Base-by-base conservation (phyloP, 2,329 filamentous ascomycete genomes). In the Albifimbria verrucaria region DNA sequence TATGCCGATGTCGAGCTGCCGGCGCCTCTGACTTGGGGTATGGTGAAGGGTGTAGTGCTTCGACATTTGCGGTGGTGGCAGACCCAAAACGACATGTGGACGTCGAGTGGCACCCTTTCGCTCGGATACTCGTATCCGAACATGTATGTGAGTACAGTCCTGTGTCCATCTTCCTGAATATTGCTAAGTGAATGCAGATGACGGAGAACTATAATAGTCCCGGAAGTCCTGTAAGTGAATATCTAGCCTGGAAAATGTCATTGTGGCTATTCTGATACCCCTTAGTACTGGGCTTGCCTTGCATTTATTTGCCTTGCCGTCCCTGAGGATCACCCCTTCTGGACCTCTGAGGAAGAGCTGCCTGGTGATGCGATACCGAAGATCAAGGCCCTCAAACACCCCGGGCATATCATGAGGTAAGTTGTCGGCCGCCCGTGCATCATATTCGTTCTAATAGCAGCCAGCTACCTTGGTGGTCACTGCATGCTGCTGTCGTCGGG, bases 151-250 rank as follows among this genome's bases (percentile, higher is more conserved):
- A 68, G 74, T 76, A 62, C 53, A 43, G 12, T 7, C 32, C 11
- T 5, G 32, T 4, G 5, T 47, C 12, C 45, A 12, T 44, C 48
- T 60, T 22, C 61, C 39, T 48, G n/a, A 20, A 20, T 7, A 44
- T 44, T 17, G 3, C 17, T 20, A 20, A 20, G 22, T 20, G 22
- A 4, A 20, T 12, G 44, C 50, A 88, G 69, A 82, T 92, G 72
- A 87, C 88, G 1, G 89, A 92, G 70, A 92, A 92, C 66, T 92
- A 92, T 72, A 92, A 92, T 69, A 90, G 87, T 10, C 88, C 89
- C 0, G 86, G 86, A 28, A 83, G 80, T 52, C 79, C 79, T 22
- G 78, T 81, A 66, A 70, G 74, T 65, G 36, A 11, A 50, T 11
- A 44, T n/a, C 18, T 15, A 3, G 4, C 12, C 4, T 22, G 5